Conservation (phyloP, 2,329 filamentous ascomycete genomes). For the Amylocarpus encephaloides region DNA sequence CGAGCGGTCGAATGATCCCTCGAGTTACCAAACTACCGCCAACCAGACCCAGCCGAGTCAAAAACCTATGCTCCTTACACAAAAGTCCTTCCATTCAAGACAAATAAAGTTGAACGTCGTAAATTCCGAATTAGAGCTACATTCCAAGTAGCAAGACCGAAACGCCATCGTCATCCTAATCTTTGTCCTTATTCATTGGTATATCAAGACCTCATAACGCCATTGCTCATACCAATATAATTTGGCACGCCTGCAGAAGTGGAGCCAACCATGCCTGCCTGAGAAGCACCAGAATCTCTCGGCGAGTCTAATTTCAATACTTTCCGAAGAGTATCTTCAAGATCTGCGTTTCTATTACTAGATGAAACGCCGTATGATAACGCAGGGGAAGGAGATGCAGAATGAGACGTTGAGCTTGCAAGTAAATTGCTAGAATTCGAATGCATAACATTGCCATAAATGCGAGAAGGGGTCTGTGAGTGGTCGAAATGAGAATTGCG, state of each 20-base stretch:
- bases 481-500: conserved; percentile 14
- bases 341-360: conserved; percentile 19
- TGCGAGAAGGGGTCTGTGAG: conserved; percentile 21
- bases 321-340: conserved; percentile 31
- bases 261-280: conserved; percentile 7
- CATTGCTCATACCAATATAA: conserved; percentile 23
- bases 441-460: conserved; percentile 13
- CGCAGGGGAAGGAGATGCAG: conserved; percentile 14
- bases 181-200: conserved; percentile 11
- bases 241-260: conserved; percentile 17
- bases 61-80: conserved; percentile 7
- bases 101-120: conserved; percentile 8
- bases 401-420: conserved; percentile 11
- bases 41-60: conserved; percentile 2
- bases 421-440: conserved; percentile 14
- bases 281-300: conserved; percentile 13
- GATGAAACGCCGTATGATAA: conserved; percentile 17
- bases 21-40: not conserved
- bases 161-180: conserved; percentile 15
- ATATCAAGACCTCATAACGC: conserved; percentile 24
- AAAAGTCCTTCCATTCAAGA: conserved; percentile 10
- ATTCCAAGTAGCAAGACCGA: conserved; percentile 6
- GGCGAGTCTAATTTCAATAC: conserved; percentile 29
- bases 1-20: not conserved
- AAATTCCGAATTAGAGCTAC: conserved; percentile 4